phyloP scores from a whole-genome alignment of 805 yeast genomes.

The Jamesozyma gamospora region DNA sequence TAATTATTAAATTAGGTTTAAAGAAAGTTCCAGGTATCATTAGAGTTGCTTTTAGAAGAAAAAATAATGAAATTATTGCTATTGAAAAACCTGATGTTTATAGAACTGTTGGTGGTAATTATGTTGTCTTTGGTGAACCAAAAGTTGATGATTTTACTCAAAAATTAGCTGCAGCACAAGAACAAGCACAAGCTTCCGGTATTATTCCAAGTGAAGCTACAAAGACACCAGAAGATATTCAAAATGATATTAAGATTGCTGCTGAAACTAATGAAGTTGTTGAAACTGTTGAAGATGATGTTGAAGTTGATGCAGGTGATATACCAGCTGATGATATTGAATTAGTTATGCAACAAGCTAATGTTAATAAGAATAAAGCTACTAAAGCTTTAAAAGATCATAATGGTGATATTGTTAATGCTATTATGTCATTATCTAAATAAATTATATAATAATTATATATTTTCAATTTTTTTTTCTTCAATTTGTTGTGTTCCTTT shows the following conservation, averaged over 20 bases:
- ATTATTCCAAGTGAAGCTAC: slow-evolving; percentile 38
- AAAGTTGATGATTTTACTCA: slow-evolving; percentile 88
- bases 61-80: slow-evolving; percentile 84
- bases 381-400: slow-evolving; percentile 80
- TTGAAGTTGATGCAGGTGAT: slow-evolving; percentile 74
- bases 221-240: slow-evolving; percentile 69
- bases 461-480: background rate
- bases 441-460: slow-evolving; percentile 4
- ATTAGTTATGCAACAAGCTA: slow-evolving; percentile 84
- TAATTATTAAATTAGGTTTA: slow-evolving; percentile 78
- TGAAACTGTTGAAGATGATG: slow-evolving; percentile 49
- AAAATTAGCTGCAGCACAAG: slow-evolving; percentile 76
- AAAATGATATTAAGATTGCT: slow-evolving; percentile 70
- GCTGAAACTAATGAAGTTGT: slow-evolving; percentile 30
- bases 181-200: slow-evolving; percentile 42
- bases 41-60: slow-evolving; percentile 92
- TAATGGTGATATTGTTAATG: slow-evolving; percentile 90
- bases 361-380: slow-evolving; percentile 82
- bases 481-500: background rate
- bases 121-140: slow-evolving; percentile 96
- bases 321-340: slow-evolving; percentile 73
- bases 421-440: slow-evolving; percentile 71
- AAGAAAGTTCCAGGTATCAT: slow-evolving; percentile 85
- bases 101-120: slow-evolving; percentile 88
- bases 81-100: slow-evolving; percentile 91